Percentiles rank a stretch among this genome's conserved stretches.
Conservation (phyloP, 2,329 filamentous ascomycete species). For the Raffaelea ambrosiae region DNA sequence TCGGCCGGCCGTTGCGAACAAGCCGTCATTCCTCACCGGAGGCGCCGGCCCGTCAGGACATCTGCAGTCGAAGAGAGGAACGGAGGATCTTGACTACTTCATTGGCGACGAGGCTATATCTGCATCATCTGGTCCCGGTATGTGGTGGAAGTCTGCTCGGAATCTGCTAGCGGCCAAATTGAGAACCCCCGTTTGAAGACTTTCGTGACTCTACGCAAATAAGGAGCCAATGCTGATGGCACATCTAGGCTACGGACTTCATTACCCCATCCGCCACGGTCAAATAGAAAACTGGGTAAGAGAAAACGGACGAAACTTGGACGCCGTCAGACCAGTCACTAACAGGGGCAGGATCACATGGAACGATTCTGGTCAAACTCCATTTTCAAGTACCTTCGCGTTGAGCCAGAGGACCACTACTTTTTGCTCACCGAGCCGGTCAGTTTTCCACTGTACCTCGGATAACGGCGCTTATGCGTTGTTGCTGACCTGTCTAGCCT, state of each 20-base stretch:
- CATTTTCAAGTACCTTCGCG: slow-evolving; percentile 98
- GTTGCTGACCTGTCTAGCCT: slow-evolving; percentile 46
- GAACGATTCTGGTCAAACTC: slow-evolving; percentile 99
- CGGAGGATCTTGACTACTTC: slow-evolving; percentile 96
- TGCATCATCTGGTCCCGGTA: slow-evolving; percentile 75
- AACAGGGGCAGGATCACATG: slow-evolving; percentile 73
- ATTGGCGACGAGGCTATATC: slow-evolving; percentile 93
- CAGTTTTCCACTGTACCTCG: no score
- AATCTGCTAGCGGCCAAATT: no score
- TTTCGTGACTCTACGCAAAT: background rate
- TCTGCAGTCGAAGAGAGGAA: slow-evolving; percentile 84
- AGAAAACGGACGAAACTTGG: background rate
- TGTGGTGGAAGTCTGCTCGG: background rate
- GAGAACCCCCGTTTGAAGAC: background rate
- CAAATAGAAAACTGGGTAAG: slow-evolving; percentile 98
- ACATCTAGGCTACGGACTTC: slow-evolving; percentile 75
- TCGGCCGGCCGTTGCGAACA: slow-evolving; percentile 83
- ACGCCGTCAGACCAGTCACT: background rate
- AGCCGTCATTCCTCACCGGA: slow-evolving; percentile 89
- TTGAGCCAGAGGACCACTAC: slow-evolving; percentile 97
- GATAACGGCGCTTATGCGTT: no score
- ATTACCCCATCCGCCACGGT: slow-evolving; percentile 95
- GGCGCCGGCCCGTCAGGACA: slow-evolving; percentile 77
- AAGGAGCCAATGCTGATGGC: slow-evolving; percentile 1
- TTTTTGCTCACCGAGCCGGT: slow-evolving; percentile 97